These are phyloP conservation scores for Trichomonas vaginalis DNA, from an alignment of 208 protist genomes.

Conservation along the genomic window DNA sequence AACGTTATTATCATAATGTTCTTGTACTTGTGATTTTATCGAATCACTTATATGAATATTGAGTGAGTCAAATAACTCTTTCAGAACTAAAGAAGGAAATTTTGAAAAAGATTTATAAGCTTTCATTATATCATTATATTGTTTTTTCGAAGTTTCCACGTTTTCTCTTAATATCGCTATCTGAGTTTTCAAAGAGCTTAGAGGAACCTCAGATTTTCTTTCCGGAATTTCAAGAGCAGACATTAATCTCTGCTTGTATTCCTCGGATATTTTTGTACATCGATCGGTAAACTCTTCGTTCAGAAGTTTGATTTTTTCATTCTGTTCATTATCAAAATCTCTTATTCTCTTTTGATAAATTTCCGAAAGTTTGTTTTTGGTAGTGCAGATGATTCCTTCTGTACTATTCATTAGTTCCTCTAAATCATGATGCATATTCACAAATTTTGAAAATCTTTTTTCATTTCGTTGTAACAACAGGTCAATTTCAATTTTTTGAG, in stretches of 20 bases:
- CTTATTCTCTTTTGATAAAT: neutral
- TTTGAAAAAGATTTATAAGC: neutral
- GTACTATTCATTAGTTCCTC: neutral
- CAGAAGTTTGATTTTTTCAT: neutral
- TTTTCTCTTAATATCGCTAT: neutral
- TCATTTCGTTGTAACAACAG: neutral
- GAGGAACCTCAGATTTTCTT: neutral
- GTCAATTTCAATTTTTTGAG: neutral
- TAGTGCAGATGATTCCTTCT: neutral
- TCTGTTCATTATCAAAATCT: neutral
- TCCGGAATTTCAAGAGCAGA: neutral
- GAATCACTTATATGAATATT: neutral
- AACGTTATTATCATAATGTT: neutral
- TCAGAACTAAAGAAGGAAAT: neutral
- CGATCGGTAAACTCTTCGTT: neutral
- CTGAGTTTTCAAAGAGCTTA: neutral
- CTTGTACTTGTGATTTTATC: neutral
- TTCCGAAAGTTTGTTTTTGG: neutral
- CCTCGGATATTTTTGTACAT: neutral
- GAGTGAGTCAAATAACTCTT: neutral
- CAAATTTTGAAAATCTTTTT: neutral
- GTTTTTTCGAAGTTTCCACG: neutral
- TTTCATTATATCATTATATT: neutral
- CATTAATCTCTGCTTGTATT: neutral
- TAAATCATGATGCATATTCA: neutral